phyloP scores from a whole-genome alignment of 352 stramenopile genomes.

The Vaucheria bursata region DNA sequence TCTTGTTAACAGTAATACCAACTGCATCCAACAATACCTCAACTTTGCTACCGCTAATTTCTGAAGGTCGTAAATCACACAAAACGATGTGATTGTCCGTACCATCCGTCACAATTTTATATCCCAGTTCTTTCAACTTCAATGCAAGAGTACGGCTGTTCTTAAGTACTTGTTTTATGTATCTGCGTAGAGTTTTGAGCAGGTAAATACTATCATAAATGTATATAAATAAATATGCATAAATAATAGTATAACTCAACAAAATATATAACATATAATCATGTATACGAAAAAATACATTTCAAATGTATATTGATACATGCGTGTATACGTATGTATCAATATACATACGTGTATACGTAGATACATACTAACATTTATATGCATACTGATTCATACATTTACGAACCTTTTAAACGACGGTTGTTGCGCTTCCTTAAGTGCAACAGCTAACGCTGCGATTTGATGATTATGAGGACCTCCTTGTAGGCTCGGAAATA shows the following conservation, averaged over 20 bases:
- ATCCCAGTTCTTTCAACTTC: conserved; percentile 78
- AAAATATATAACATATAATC: no score
- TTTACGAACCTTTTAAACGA: conserved; percentile 50
- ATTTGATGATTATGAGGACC: conserved; percentile 96
- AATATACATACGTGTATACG: no score
- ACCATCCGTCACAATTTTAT: conserved; percentile 89
- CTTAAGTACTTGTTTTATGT: conserved; percentile 78
- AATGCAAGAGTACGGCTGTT: conserved; percentile 86
- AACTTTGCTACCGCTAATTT: conserved; percentile 90
- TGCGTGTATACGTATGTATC: no score
- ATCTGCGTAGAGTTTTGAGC: no score
- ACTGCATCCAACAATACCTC: conserved; percentile 92
- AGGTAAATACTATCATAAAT: no score
- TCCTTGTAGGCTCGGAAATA: conserved; percentile 95
- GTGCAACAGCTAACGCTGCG: conserved; percentile 85
- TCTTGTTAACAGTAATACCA: conserved; percentile 98
- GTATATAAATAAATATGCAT: no score
- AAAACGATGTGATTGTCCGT: conserved; percentile 99
- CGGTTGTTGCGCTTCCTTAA: conserved; percentile 81
- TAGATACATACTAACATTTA: conserved; percentile 54
- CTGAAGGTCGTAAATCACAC: conserved; percentile 85
- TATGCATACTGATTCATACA: conserved; percentile 35
- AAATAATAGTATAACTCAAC: no score
- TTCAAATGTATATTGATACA: no score
- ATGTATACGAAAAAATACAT: no score